Evolutionary conservation across 768 basidiomycete genomes (phyloP), one percentile per base, ranked within the genome.

Genomic region (Tylopilus rubrobrunneus): DNA sequence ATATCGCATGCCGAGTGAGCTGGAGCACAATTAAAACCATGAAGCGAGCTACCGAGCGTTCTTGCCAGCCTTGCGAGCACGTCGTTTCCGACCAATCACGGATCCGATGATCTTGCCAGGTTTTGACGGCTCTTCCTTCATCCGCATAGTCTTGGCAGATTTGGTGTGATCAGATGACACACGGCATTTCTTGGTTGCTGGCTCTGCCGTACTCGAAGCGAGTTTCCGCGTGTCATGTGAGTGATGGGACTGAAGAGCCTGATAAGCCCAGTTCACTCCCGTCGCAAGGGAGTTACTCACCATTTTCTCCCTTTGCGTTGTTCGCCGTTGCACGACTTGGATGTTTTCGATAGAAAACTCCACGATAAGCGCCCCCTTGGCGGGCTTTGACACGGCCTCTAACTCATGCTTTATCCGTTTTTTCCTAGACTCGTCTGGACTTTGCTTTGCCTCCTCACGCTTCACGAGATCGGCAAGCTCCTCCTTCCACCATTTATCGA

Each of bases 281-380:
- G 29, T 19, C 10, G 0, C 25, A 5, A 28, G n/a, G 7, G 1
- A 8, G 6, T 17, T 40, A 56, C 62, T 46, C 17, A 51, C 61
- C 41, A 56, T 51, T 47, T 72, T 76, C 42, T 73, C 77, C 49
- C 76, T 78, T 51, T 75, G 76, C 2, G 82, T 79, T 37, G 78
- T 77, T 62, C 93, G 77, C 52, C 92, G 76, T 58, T 88, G 87
- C 37, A 94, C 85, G 29, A 95, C 92, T 71, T 93, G 89, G n/a
- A 91, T 75, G 63, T 98, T 98, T 74, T 98, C 94, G 48, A 98
- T 92, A 39, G 92, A 94, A 70, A 97, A 97, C 72, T 98, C 95
- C n/a, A 93, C 83, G 62, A 96, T 86, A 56, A 97, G 70, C 5
- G 82, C 76, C 15, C 78, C 78, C 54, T 60, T 74, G 23, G 61